phyloP scores from a whole-genome alignment of 495 filamentous ascomycete species.

The Talaromyces proteolyticus region DNA sequence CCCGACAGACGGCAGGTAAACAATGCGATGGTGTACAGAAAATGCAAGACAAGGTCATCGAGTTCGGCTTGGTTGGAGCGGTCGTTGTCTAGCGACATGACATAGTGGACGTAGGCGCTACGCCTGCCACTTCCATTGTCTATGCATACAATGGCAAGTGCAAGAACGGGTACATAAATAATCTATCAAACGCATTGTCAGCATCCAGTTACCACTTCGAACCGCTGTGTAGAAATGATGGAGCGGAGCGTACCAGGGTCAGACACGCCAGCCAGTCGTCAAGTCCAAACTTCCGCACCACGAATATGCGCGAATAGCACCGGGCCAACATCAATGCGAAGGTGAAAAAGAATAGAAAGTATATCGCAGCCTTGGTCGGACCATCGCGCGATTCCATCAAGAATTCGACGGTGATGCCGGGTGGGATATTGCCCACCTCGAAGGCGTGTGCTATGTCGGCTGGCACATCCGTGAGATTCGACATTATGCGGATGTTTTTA shows the following conservation, averaged over 20 bases:
- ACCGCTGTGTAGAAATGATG: not conserved
- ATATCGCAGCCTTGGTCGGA: slow-evolving; percentile 1
- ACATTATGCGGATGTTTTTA: too few relatives aligned
- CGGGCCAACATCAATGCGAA: slow-evolving; percentile 1
- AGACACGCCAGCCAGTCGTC: slow-evolving; percentile 5
- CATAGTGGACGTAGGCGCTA: slow-evolving; percentile 3
- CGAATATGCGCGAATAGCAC: slow-evolving; percentile 4
- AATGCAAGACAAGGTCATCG: not conserved
- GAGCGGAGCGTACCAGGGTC: not conserved
- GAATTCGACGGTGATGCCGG: not conserved
- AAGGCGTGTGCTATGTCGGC: slow-evolving; percentile 3
- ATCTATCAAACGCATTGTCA: not conserved
- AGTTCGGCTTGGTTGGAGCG: not conserved
- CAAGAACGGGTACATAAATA: slow-evolving; percentile 2
- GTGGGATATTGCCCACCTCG: not conserved
- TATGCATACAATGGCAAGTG: not conserved
- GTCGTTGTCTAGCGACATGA: slow-evolving; percentile 2
- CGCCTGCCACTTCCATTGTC: slow-evolving; percentile 3
- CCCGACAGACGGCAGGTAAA: slow-evolving; percentile 3
- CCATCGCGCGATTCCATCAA: slow-evolving; percentile 4
- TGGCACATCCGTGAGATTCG: too few relatives aligned
- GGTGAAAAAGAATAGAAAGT: not conserved
- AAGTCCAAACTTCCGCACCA: slow-evolving; percentile 1
- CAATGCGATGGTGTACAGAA: slow-evolving; percentile 3
- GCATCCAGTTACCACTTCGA: not conserved